Evolutionary conservation across 1,284 basidiomycete species (phyloP), one percentile per base, ranked within the genome.

Genomic region (Papiliotrema flavescens): DNA sequence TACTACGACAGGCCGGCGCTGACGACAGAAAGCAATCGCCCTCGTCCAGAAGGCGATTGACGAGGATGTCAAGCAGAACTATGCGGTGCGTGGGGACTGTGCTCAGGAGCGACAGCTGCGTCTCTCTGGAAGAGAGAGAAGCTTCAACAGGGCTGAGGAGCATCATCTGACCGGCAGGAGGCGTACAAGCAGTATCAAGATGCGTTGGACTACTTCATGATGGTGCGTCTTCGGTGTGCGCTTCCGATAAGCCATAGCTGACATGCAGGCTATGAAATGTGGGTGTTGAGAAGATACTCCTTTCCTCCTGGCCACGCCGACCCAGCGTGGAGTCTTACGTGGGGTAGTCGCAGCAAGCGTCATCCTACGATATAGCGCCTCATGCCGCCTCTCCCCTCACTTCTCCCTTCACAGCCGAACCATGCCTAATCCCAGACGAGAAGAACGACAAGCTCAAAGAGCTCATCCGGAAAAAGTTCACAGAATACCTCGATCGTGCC

Each of bases 201-300:
- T 81, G 84, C 91, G 3, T 83, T 98, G 56, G 95, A 98, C 74
- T 98, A 96, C 78, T 98, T 98, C 76, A 93, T 98, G 88, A 88
- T 98, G 78, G 81, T 87, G 53, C 63, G 70, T 57, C 13, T 14
- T 23, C 1, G 19, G 24, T 19, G 3, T 5, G 5, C 28, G 28
- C 11, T 6, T 11, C 5, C 28, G 36, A 17, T 37, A 13, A 7
- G 4, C 9, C 11, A 23, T 2, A 26, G 43, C 59, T 65, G 41
- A 60, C 60, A 14, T 6, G 24, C 60, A 77, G 74, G 73, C 73
- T 6, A 78, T 78, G 77, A 89, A 88, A 76, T 89, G 85, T 87
- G 60, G 59, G 82, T 11, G 5, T 32, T 32, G 6, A 11, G 5
- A 32, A 5, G 6, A 32, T 32, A 32, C 28, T 32, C 6, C n/a